phyloP scores from a whole-genome alignment of 331 rosid species.

The Malus hybrid region DNA sequence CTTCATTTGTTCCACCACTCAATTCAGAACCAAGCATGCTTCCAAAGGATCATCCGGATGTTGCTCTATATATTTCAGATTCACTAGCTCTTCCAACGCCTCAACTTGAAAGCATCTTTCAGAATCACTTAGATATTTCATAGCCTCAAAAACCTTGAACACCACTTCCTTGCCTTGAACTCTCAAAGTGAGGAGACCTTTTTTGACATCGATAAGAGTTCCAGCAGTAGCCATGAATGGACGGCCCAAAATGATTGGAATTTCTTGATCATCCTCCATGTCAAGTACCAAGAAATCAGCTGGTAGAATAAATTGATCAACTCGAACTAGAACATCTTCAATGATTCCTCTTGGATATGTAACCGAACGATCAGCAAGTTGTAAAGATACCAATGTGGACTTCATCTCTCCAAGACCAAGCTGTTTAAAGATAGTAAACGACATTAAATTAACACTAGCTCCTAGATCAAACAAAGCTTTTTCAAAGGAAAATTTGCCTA shows the following conservation, averaged over 20 bases:
- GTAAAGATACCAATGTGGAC: not conserved
- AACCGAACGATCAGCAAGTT: no score
- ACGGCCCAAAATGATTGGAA: not conserved
- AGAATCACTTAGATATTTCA: not conserved
- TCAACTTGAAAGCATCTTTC: not conserved
- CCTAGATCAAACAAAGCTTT: no score
- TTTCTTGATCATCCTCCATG: not conserved
- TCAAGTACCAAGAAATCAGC: no score
- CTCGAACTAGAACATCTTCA: no score
- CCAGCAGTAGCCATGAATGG: not conserved
- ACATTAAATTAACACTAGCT: not conserved
- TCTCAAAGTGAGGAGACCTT: not conserved
- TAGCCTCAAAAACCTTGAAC: not conserved
- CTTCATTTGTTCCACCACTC: accelerated
- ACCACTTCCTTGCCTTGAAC: not conserved
- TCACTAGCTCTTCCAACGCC: not conserved
- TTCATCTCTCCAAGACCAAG: not conserved
- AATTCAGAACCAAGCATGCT: not conserved
- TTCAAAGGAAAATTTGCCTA: no score
- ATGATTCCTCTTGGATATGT: no score
- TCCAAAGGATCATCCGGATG: not conserved
- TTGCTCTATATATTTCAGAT: not conserved
- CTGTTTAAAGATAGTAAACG: no score
- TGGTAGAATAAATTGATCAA: no score
- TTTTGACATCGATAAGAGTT: not conserved